A percentile compares a stretch with the other conserved stretches of the same genome.
These are phyloP conservation scores for Mucor piriformis DNA, from an alignment of 371 early-diverging fungal species.

Conservation along the genomic window DNA sequence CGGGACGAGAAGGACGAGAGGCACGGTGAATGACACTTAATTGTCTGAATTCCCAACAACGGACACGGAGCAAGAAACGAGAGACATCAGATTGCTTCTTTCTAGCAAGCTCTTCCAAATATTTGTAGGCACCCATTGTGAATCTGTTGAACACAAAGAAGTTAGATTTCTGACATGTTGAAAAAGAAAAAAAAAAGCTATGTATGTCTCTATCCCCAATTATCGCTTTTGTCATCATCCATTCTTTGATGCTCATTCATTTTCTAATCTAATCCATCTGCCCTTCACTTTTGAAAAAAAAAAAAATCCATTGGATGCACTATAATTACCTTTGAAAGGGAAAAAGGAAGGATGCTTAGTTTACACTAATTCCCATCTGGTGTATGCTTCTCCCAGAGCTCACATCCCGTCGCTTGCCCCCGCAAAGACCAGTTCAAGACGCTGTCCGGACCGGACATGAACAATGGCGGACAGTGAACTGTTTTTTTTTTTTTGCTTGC, in stretches of 20 bases:
- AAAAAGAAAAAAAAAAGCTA: no score
- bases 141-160: neutral
- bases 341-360: constrained; percentile 30
- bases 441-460: neutral
- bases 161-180: neutral
- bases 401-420: neutral
- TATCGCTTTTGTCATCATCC: constrained; percentile 1
- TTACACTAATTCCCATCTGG: constrained; percentile 5
- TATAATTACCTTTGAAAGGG: constrained; percentile 31
- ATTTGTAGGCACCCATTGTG: constrained; percentile 79
- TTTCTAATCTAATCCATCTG: neutral
- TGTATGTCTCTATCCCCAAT: neutral
- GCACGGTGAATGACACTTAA: constrained; percentile 97
- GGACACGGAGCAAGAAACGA: constrained; percentile 97
- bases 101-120: constrained; percentile 97
- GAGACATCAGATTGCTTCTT: constrained; percentile 99
- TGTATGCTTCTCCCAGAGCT: constrained; percentile 6
- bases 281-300: neutral
- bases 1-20: constrained; percentile 97
- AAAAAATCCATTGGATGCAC: neutral
- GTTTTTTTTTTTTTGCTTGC: no score
- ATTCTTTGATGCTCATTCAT: neutral
- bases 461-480: no score
- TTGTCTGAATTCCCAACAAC: constrained; percentile 97
- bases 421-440: neutral